These are phyloP conservation scores for Leishmania amazonensis DNA, from an alignment of 208 protist genomes.

Conservation along the genomic window DNA sequence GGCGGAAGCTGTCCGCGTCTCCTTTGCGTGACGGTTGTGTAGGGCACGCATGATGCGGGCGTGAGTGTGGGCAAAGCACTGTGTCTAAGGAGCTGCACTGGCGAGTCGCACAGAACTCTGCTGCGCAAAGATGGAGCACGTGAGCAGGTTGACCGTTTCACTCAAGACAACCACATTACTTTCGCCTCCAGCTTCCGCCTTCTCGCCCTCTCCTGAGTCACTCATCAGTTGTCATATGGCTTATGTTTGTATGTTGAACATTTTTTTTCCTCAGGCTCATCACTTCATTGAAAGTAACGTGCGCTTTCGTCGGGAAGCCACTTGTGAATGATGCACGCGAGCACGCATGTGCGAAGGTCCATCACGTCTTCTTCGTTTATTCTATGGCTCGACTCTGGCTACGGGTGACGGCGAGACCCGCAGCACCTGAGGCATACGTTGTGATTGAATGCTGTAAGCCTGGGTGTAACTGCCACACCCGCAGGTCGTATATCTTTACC, in stretches of 20 bases:
- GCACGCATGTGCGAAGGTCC: no score
- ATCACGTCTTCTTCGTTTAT: not conserved
- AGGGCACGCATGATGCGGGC: not conserved
- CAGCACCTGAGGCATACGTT: not conserved
- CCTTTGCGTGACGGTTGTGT: slow-evolving; percentile 19
- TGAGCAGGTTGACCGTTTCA: not conserved
- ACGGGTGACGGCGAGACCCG: not conserved
- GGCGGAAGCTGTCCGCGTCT: slow-evolving; percentile 53
- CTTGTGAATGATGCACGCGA: not conserved
- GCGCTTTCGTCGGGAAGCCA: not conserved
- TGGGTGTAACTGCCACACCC: not conserved
- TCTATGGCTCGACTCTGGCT: not conserved
- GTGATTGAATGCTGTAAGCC: not conserved
- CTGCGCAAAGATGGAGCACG: not conserved
- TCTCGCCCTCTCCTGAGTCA: not conserved
- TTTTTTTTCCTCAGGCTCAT: not conserved
- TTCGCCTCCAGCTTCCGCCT: no score
- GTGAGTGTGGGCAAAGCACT: not conserved
- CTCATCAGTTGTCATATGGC: not conserved
- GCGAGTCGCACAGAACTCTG: not conserved
- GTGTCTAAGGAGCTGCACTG: not conserved
- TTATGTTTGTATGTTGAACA: not conserved
- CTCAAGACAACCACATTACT: not conserved
- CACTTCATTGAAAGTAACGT: not conserved
- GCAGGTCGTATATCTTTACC: not conserved